Percentiles rank a stretch among this genome's conserved stretches.
These are phyloP conservation scores for Quercus aquifolioides DNA, from an alignment of 306 rosid species.

Conservation along the genomic window DNA sequence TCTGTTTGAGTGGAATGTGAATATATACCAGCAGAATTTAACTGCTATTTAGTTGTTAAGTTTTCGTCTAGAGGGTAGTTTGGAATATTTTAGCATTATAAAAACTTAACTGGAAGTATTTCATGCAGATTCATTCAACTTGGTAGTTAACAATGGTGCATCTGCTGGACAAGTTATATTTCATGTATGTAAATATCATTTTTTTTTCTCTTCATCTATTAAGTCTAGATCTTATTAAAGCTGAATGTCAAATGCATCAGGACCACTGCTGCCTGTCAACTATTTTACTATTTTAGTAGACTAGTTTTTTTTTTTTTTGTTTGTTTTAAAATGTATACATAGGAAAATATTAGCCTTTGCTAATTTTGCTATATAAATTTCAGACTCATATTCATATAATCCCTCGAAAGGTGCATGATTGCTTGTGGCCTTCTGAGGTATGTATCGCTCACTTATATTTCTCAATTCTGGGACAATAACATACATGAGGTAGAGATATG, in stretches of 20 bases:
- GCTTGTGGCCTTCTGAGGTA: conserved; percentile 97
- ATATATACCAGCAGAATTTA: too few species aligned
- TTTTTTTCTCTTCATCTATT: neutral
- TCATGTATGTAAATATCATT: conserved; percentile 58
- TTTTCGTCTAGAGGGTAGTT: neutral
- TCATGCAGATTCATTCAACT: conserved; percentile 84
- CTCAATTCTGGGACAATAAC: conserved; percentile 3
- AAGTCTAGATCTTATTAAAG: neutral
- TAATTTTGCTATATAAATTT: conserved; percentile 31
- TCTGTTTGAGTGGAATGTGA: too few species aligned
- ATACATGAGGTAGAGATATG: neutral
- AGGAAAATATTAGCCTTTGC: conserved; percentile 4
- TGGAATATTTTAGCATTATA: neutral
- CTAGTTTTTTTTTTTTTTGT: neutral
- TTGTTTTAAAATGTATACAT: neutral
- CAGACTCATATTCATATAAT: conserved; percentile 96
- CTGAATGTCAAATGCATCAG: neutral
- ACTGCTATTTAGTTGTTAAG: neutral
- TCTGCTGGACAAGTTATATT: conserved; percentile 97
- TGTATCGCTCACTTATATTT: conserved; percentile 1
- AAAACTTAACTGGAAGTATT: conserved; percentile 19
- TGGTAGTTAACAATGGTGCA: conserved; percentile 79
- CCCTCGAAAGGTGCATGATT: conserved; percentile 76
- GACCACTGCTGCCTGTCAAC: too few species aligned
- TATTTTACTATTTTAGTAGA: neutral